Evolutionary conservation across 495 filamentous ascomycete species (phyloP).

Genomic region (Coniosporium apollinis): DNA sequence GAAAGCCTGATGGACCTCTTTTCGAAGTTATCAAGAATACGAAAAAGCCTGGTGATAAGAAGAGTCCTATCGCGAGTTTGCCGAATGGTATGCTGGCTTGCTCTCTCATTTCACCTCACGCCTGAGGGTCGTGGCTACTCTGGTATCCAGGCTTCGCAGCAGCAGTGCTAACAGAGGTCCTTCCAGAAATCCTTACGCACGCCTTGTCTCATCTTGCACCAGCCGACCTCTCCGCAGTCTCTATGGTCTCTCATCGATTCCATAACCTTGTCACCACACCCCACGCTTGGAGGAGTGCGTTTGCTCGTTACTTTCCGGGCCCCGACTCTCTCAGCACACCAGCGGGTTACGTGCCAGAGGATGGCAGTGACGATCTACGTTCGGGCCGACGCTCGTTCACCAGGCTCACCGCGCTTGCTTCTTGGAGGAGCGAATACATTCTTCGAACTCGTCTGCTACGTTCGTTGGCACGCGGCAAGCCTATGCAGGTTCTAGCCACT

Average conservation of each 20-base stretch:
- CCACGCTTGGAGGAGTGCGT: constrained; percentile 81
- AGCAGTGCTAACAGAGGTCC: no score
- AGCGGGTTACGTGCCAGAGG: constrained; percentile 16
- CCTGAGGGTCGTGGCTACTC: neutral
- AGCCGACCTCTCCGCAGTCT: constrained; percentile 54
- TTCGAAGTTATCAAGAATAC: constrained; percentile 47
- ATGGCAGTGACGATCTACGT: constrained; percentile 32
- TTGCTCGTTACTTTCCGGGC: constrained; percentile 74
- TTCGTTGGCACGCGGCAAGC: constrained; percentile 63
- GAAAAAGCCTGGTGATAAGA: constrained; percentile 29
- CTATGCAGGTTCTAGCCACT: constrained; percentile 35
- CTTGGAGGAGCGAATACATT: constrained; percentile 89
- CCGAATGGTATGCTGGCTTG: constrained; percentile 50
- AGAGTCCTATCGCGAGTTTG: constrained; percentile 38
- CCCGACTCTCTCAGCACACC: constrained; percentile 28
- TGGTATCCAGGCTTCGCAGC: no score
- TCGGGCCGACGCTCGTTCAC: constrained; percentile 61
- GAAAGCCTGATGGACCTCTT: constrained; percentile 28
- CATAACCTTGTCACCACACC: constrained; percentile 69
- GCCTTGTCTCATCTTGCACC: constrained; percentile 80
- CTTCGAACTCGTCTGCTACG: constrained; percentile 68
- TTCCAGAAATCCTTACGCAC: constrained; percentile 72
- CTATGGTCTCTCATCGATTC: constrained; percentile 72
- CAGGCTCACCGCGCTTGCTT: constrained; percentile 57
- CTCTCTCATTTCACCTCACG: neutral